These are phyloP conservation scores for Carex parvula DNA, from an alignment of 176 grass and related monocot species.

Conservation along the genomic window DNA sequence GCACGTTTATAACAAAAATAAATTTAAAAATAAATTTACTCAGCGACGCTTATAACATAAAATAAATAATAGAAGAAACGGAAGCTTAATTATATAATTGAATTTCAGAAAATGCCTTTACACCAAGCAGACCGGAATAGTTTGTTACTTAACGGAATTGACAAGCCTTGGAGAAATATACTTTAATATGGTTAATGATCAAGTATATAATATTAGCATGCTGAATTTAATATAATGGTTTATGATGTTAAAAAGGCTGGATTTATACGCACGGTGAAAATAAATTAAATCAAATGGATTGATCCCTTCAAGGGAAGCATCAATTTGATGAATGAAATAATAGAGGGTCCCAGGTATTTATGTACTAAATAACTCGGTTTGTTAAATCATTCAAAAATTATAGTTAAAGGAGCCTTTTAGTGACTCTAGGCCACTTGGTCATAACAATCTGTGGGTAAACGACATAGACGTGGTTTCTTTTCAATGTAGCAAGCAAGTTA, in stretches of 20 bases:
- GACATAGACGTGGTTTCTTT: neutral
- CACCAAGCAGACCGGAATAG: too few relatives aligned
- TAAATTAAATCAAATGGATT: slow-evolving; percentile 15
- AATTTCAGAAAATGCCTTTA: neutral
- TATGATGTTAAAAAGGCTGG: too few relatives aligned
- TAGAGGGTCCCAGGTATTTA: neutral
- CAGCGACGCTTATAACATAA: too few relatives aligned
- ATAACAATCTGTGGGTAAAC: neutral
- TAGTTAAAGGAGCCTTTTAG: neutral
- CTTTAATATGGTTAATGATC: neutral
- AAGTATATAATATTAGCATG: neutral
- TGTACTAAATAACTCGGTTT: neutral
- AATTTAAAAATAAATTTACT: too few relatives aligned
- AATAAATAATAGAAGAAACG: too few relatives aligned
- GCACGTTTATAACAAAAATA: too few relatives aligned
- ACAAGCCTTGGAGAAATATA: neutral
- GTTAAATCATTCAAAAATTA: neutral
- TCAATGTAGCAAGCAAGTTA: neutral
- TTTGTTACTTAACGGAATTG: neutral
- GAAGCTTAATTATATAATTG: neutral
- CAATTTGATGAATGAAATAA: neutral
- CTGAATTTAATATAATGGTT: too few relatives aligned
- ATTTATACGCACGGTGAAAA: neutral
- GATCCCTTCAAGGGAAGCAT: slow-evolving; percentile 26
- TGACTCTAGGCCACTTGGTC: neutral